Percentiles rank a stretch among this genome's conserved stretches.
phyloP scores from a whole-genome alignment of 768 basidiomycete species.

The Leccinum ochraceum region DNA sequence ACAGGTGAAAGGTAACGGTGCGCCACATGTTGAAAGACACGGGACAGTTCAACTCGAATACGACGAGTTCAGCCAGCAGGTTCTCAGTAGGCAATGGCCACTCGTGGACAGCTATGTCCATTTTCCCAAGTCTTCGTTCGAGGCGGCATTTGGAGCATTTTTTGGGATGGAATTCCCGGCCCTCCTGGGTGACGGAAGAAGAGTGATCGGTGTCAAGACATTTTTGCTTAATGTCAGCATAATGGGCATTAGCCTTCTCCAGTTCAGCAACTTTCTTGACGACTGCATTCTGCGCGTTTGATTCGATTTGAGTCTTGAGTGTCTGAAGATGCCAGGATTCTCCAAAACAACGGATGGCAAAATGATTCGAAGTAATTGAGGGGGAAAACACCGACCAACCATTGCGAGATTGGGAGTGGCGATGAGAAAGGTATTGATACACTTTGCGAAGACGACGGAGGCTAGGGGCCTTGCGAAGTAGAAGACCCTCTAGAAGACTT shows the following conservation, averaged over 20 bases:
- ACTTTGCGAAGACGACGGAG: conserved; percentile 32
- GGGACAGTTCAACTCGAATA: conserved; percentile 48
- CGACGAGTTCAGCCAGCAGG: conserved; percentile 28
- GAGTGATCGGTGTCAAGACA: conserved; percentile 2
- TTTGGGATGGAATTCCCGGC: conserved; percentile 7
- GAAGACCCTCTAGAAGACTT: conserved; percentile 21
- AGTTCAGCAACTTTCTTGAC: conserved; percentile 34
- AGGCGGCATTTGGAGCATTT: conserved; percentile 35
- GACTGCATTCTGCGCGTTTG: conserved; percentile 21
- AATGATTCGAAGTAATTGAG: conserved; percentile 16
- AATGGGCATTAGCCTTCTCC: conserved; percentile 16
- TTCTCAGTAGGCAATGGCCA: conserved; percentile 45
- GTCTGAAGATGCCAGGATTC: conserved; percentile 23
- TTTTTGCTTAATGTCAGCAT: conserved; percentile 22
- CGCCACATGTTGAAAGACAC: conserved; percentile 45
- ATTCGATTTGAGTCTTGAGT: conserved; percentile 34
- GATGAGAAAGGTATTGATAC: conserved; percentile 33
- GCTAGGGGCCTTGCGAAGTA: conserved; percentile 30
- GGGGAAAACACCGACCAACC: conserved; percentile 39
- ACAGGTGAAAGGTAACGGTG: conserved; percentile 38
- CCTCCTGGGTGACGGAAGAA: not conserved
- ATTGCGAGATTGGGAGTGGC: conserved; percentile 21
- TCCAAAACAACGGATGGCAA: conserved; percentile 39
- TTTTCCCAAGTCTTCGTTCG: conserved; percentile 15
- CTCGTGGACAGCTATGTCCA: conserved; percentile 43